These are phyloP conservation scores for Candolleomyces efflorescens DNA, from an alignment of 768 basidiomycete species.

Conservation along the genomic window DNA sequence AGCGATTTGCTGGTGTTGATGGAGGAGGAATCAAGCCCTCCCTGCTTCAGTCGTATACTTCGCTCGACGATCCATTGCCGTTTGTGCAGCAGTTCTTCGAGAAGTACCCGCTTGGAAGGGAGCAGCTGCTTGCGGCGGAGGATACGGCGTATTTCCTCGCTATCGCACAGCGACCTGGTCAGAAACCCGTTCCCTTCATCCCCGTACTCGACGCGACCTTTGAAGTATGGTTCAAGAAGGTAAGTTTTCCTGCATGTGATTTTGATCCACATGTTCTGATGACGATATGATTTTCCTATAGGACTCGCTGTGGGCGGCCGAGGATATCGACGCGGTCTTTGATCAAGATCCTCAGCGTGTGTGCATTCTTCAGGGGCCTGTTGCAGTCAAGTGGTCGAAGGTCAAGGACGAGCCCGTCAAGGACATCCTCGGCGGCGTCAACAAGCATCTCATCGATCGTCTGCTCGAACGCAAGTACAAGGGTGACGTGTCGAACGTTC, in stretches of 20 bases:
- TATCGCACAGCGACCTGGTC: constrained; percentile 92
- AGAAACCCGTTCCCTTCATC: constrained; percentile 98
- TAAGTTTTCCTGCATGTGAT: constrained; percentile 27
- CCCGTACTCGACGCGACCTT: constrained; percentile 91
- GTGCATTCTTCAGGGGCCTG: constrained; percentile 95
- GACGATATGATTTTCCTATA: constrained; percentile 24
- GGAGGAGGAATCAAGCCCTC: constrained; percentile 75
- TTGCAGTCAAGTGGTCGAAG: constrained; percentile 84
- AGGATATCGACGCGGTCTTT: constrained; percentile 98
- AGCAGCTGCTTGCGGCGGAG: constrained; percentile 87
- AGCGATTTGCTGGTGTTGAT: constrained; percentile 90
- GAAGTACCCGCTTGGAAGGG: constrained; percentile 74
- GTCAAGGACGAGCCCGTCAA: constrained; percentile 93
- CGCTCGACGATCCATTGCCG: constrained; percentile 75
- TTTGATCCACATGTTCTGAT: constrained; percentile 6
- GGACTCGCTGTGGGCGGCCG: constrained; percentile 97
- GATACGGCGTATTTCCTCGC: constrained; percentile 95
- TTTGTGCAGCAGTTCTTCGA: constrained; percentile 84
- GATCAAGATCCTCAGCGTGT: constrained; percentile 99
- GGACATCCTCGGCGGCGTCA: constrained; percentile 87
- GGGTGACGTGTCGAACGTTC: constrained; percentile 72
- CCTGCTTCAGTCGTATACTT: constrained; percentile 74
- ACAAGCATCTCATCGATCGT: constrained; percentile 68
- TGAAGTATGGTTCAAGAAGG: constrained; percentile 99
- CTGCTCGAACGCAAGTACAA: constrained; percentile 75